These are phyloP conservation scores for Trichoderma endophyticum DNA, from an alignment of 2,329 filamentous ascomycete species.

Conservation along the genomic window DNA sequence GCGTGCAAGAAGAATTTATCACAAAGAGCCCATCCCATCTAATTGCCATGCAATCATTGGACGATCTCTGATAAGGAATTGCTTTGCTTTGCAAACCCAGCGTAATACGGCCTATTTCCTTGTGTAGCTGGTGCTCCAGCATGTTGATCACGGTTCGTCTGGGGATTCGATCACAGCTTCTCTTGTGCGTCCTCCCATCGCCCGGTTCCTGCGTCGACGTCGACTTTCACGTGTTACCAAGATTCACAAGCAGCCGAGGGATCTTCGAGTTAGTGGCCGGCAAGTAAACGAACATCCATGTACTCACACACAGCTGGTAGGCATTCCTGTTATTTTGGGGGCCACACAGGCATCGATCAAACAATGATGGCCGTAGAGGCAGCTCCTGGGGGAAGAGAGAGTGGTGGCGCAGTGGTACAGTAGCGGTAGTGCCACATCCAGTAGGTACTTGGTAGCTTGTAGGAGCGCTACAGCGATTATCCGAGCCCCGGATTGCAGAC, in stretches of 20 bases:
- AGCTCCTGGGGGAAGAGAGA: background rate
- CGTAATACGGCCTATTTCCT: background rate
- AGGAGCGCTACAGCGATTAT: background rate
- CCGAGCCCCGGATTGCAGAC: background rate
- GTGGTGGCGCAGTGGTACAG: background rate
- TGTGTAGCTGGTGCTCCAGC: background rate
- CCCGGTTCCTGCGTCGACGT: background rate
- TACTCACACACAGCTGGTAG: background rate
- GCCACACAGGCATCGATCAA: background rate
- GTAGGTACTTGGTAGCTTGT: background rate
- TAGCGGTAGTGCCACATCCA: background rate
- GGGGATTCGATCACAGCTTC: background rate
- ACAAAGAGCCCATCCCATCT: background rate
- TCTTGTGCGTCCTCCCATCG: background rate
- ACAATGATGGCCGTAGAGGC: background rate
- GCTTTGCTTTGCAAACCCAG: background rate
- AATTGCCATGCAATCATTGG: background rate
- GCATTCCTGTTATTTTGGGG: slow-evolving; percentile 1
- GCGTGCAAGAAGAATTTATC: slow-evolving; percentile 7
- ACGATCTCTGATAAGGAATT: background rate
- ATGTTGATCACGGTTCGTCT: background rate
- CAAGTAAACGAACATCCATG: slow-evolving; percentile 9
- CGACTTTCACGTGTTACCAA: slow-evolving; percentile 19
- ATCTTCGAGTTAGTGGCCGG: slow-evolving; percentile 14
- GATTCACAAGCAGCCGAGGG: slow-evolving; percentile 23